Evolutionary conservation across 352 stramenopile species (phyloP), one percentile per base, ranked within the genome.

Genomic region (Phytophthora europaea): DNA sequence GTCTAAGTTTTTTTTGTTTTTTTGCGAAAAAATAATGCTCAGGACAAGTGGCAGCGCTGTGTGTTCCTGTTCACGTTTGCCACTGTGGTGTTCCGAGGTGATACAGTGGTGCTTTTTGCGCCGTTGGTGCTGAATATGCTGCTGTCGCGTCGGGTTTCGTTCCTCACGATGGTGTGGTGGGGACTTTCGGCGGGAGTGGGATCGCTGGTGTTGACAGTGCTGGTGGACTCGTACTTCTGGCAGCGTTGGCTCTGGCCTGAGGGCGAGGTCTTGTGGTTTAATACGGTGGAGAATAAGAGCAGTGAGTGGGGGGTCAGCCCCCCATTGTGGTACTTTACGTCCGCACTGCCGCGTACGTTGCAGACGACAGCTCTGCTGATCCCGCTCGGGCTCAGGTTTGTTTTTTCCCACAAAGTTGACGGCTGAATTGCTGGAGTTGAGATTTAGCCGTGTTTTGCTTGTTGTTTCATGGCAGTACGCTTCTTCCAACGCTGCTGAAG

Each of bases 211-310:
- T 16, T 98, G 23, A 99, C 94, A 1, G 73, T 98, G 31, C 65
- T 88, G 13, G 75, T 99, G 2, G 98, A 99, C 75, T 99, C 94
- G 52, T 88, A 96, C 70, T 96, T 99, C 67, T 99, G 97, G 96
- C 85, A 90, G 70, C 87, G 91, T 9, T 97, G 85, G 92, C 75
- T 99, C 22, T 99, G 98, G 98, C 97, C 98, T n/a, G 98, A 99
- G 72, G 97, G 98, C 31, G 91, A 98, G 63, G 98, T 99, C 9
- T 88, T 99, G 31, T 99, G 96, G 79, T 99, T 99, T 74, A 96
- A 96, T 52, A 98, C 97, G 1, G 85, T 99, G 48, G 81, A 99
- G 56, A 99, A 99, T 80, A 98, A 98, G 67, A 99, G 94, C 57
- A 91, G 89, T 60, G 96, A 99, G 72, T 99, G 97, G 97, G 98